Conservation (phyloP, 495 filamentous ascomycete genomes). For the Xeromyces bisporus region DNA sequence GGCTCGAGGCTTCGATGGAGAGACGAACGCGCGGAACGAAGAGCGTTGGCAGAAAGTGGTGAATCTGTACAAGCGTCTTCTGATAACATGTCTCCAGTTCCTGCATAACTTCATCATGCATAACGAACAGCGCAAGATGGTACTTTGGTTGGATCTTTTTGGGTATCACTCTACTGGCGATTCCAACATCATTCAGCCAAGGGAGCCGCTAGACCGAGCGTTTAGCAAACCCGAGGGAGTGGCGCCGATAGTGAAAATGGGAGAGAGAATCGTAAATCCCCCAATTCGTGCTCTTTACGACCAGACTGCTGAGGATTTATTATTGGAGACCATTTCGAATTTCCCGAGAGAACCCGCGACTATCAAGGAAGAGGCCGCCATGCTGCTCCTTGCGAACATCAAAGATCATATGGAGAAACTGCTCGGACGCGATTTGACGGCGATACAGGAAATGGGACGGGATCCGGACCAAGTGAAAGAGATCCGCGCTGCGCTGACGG, state of each 20-base stretch:
- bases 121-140: constrained; percentile 80
- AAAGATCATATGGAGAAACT: constrained; percentile 36
- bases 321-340: constrained; percentile 31
- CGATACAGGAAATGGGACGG: constrained; percentile 33
- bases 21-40: constrained; percentile 46
- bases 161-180: constrained; percentile 42
- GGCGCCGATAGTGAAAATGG: constrained; percentile 28
- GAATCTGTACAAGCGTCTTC: constrained; percentile 64
- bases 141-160: constrained; percentile 78
- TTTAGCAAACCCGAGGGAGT: constrained; percentile 21
- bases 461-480: constrained; percentile 32
- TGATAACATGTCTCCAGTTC: constrained; percentile 80
- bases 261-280: constrained; percentile 29
- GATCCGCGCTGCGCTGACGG: constrained; percentile 28
- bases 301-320: constrained; percentile 29
- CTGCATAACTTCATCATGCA: constrained; percentile 84
- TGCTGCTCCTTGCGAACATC: constrained; percentile 33
- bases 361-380: constrained; percentile 33
- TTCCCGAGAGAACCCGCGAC: constrained; percentile 31
- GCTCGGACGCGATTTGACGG: constrained; percentile 26
- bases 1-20: constrained; percentile 76
- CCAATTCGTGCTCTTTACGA: constrained; percentile 30
- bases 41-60: constrained; percentile 60
- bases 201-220: constrained; percentile 24
- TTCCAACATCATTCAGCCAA: constrained; percentile 33